Percentiles rank a stretch among this genome's conserved stretches.
phyloP scores from a whole-genome alignment of 139 green algal species.

The Chlamydomonas applanata region DNA sequence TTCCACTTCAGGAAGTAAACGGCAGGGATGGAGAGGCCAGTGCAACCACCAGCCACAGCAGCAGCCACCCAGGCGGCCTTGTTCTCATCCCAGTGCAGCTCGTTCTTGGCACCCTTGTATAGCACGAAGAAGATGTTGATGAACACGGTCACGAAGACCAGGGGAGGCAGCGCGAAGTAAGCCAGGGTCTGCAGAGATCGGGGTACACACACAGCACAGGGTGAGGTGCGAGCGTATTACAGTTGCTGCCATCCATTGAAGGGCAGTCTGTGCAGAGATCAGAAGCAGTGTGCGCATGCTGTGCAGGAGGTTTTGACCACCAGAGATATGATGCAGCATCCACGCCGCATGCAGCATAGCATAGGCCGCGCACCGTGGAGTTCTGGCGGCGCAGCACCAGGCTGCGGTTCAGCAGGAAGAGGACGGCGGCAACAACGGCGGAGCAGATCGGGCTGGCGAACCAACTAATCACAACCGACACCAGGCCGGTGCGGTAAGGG shows the following conservation, averaged over 20 bases:
- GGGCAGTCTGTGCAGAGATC: no score
- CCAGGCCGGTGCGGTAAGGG: slow-evolving; percentile 19
- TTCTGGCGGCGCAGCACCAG: slow-evolving; percentile 48
- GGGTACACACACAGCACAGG: not conserved
- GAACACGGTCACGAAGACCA: slow-evolving; percentile 38
- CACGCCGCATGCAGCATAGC: not conserved
- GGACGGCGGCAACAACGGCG: not conserved
- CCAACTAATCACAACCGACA: slow-evolving; percentile 29
- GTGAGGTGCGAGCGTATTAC: not conserved
- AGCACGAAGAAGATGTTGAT: slow-evolving; percentile 57
- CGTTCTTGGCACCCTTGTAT: slow-evolving; percentile 38
- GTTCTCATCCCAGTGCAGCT: slow-evolving; percentile 9
- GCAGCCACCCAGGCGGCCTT: slow-evolving; percentile 32
- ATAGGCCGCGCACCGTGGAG: slow-evolving; percentile 3
- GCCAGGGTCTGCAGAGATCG: not conserved
- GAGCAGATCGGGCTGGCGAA: slow-evolving; percentile 25
- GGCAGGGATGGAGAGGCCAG: slow-evolving; percentile 5
- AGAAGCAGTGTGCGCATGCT: not conserved
- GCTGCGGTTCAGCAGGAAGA: slow-evolving; percentile 34
- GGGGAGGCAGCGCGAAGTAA: slow-evolving; percentile 24
- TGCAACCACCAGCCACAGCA: not conserved
- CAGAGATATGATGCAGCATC: not conserved
- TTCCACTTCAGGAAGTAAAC: slow-evolving; percentile 11
- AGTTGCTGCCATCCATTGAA: no score
- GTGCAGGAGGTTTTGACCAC: not conserved